Percentiles rank a stretch among this genome's conserved stretches.
phyloP scores from a whole-genome alignment of 495 filamentous ascomycete genomes.

The Aspergillus mulundensis region DNA sequence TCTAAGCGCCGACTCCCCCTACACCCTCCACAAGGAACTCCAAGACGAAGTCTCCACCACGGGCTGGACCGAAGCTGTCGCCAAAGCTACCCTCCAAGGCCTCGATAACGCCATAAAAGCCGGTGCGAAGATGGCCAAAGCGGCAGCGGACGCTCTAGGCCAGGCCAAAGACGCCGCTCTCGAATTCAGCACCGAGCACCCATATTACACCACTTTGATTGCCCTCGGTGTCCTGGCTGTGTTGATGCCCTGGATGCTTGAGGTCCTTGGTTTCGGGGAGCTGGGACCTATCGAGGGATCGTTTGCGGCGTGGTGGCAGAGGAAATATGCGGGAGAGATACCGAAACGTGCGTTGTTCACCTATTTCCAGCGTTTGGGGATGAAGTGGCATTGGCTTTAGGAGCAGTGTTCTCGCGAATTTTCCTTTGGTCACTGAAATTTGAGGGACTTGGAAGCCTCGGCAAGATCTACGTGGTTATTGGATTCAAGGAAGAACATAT shows the following conservation, averaged over 20 bases:
- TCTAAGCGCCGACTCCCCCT: conserved; percentile 6
- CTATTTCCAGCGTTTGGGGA: conserved; percentile 50
- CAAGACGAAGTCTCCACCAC: conserved; percentile 10
- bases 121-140: conserved; percentile 26
- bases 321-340: conserved; percentile 40
- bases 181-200: conserved; percentile 41
- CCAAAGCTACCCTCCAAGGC: conserved; percentile 27
- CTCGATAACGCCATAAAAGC: conserved; percentile 29
- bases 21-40: conserved; percentile 12
- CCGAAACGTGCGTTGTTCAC: conserved; percentile 45
- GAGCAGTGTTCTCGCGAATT: neutral
- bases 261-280: conserved; percentile 47
- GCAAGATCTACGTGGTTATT: no score
- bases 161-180: conserved; percentile 27
- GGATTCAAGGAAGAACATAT: no score
- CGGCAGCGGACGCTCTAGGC: conserved; percentile 30
- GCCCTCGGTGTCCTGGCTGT: conserved; percentile 48
- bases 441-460: no score
- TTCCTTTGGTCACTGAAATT: no score
- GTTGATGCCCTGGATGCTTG: conserved; percentile 41
- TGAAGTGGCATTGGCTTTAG: conserved; percentile 33
- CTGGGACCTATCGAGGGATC: conserved; percentile 44
- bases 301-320: conserved; percentile 46
- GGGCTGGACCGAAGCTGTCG: conserved; percentile 40
- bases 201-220: conserved; percentile 41